These are phyloP conservation scores for Sugiyamaella smithiae DNA, from an alignment of 805 yeast species.

Conservation along the genomic window DNA sequence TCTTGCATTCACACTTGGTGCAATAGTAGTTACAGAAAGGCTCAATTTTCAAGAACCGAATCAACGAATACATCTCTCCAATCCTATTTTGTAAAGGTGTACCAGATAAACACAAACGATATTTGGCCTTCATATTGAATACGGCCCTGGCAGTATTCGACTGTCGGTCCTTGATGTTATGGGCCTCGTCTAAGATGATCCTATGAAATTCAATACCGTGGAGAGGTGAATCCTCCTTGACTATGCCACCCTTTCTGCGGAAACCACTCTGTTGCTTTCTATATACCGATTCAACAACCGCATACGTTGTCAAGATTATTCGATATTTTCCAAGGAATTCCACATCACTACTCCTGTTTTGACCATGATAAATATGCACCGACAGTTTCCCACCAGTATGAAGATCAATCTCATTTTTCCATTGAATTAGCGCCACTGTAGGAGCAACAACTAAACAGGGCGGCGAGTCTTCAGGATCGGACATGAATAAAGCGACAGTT, in stretches of 20 bases:
- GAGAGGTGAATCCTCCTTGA: constrained; percentile 71
- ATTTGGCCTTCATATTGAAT: constrained; percentile 62
- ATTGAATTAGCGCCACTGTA: constrained; percentile 97
- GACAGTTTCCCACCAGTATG: constrained; percentile 73
- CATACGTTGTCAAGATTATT: constrained; percentile 86
- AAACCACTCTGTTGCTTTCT: constrained; percentile 84
- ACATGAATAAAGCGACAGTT: constrained; percentile 82
- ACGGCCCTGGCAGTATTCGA: constrained; percentile 94
- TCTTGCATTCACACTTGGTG: constrained; percentile 84
- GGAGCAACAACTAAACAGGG: constrained; percentile 95
- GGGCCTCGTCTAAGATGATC: constrained; percentile 94
- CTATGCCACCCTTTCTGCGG: constrained; percentile 67
- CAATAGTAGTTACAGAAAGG: constrained; percentile 92
- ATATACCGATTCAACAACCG: constrained; percentile 83
- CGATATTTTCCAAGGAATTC: constrained; percentile 61
- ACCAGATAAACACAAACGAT: constrained; percentile 91
- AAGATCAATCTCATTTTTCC: constrained; percentile 88
- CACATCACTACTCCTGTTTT: constrained; percentile 59
- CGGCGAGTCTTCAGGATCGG: constrained; percentile 46
- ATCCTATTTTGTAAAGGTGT: constrained; percentile 95
- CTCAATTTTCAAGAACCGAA: constrained; percentile 74
- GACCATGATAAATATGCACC: constrained; percentile 81
- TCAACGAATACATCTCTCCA: constrained; percentile 92
- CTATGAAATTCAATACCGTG: constrained; percentile 77
- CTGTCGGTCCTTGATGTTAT: constrained; percentile 91